Conservation (phyloP, 169 alveolate genomes). For the Plasmodium sp. region DNA sequence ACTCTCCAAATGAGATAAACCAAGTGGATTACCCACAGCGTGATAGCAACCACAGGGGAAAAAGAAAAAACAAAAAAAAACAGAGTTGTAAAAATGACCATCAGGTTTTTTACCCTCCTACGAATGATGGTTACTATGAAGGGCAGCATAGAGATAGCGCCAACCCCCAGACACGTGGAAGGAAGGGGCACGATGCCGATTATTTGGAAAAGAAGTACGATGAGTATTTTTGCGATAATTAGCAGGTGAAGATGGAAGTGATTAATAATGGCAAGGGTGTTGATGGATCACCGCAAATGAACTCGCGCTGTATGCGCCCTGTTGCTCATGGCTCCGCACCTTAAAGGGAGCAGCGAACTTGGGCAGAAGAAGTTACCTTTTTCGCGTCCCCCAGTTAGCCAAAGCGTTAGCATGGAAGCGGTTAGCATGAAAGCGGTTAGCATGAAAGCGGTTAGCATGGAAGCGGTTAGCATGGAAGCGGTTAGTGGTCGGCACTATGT, state of each 20-base stretch:
- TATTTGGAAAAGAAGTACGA: slow-evolving; percentile 48
- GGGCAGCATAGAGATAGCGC: background rate
- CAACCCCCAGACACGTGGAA: background rate
- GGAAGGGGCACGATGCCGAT: background rate
- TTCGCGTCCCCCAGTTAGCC: background rate
- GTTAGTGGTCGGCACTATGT: background rate
- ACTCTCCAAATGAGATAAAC: background rate
- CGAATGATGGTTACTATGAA: background rate
- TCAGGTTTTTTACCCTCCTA: background rate
- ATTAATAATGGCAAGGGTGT: background rate
- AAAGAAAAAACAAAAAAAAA: background rate
- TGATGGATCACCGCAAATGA: background rate
- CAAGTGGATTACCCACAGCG: background rate
- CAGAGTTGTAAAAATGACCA: background rate
- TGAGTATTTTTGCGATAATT: slow-evolving; percentile 17
- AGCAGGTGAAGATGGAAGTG: background rate
- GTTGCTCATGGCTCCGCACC: too few species aligned
- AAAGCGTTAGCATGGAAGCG: background rate
- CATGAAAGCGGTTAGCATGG: too few species aligned
- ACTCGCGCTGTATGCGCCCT: background rate
- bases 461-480: background rate
- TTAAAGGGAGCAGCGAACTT: background rate
- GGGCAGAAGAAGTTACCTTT: too few species aligned
- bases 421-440: too few species aligned
- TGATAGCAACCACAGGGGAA: background rate